These are phyloP conservation scores for Moringa oleifera DNA, from an alignment of 345 rosid species.

Conservation along the genomic window DNA sequence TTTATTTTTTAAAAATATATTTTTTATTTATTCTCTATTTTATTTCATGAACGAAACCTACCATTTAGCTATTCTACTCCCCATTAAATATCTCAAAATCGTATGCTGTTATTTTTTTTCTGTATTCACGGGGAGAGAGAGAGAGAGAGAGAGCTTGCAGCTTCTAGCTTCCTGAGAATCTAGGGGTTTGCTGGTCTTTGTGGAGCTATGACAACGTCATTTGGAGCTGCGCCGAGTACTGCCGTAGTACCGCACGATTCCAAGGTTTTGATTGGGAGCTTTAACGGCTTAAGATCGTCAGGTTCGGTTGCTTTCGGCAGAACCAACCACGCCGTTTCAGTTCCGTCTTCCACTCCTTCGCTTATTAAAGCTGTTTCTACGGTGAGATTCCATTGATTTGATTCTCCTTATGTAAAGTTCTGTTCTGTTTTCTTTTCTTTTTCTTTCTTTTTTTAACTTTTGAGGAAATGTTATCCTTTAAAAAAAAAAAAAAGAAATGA, in stretches of 20 bases:
- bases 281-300: conserved; percentile 51
- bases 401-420: background rate
- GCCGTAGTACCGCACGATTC: conserved; percentile 33
- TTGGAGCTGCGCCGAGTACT: conserved; percentile 47
- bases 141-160: too few relatives aligned
- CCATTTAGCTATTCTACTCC: background rate
- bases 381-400: conserved; percentile 36
- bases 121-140: background rate
- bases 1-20: too few relatives aligned
- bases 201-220: conserved; percentile 49
- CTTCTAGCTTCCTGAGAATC: too few relatives aligned
- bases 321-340: conserved; percentile 23
- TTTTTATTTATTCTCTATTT: too few relatives aligned
- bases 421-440: background rate
- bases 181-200: background rate
- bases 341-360: conserved; percentile 31
- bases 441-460: background rate
- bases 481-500: background rate
- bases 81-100: too few relatives aligned
- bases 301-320: conserved; percentile 35
- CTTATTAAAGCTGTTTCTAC: conserved; percentile 70
- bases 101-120: background rate
- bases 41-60: too few relatives aligned
- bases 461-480: background rate
- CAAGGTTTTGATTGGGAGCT: conserved; percentile 38